These are phyloP conservation scores for Penicillium salamii DNA, from an alignment of 495 filamentous ascomycete species.

Conservation along the genomic window DNA sequence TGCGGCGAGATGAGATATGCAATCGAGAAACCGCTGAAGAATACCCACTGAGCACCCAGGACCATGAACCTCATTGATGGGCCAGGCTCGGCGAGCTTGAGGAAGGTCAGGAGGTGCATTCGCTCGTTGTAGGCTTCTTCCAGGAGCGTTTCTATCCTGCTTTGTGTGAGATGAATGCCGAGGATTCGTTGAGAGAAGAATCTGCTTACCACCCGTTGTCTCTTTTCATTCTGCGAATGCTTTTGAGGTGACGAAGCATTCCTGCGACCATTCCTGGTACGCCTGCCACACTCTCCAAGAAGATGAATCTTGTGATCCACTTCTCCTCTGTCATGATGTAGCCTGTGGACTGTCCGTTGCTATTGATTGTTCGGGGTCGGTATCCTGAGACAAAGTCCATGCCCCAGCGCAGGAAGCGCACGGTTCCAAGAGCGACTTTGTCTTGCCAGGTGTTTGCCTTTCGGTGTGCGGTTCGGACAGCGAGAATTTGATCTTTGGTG, in stretches of 20 bases:
- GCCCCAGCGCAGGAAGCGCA: conserved; percentile 54
- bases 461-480: conserved; percentile 58
- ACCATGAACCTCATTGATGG: conserved; percentile 81
- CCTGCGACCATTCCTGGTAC: conserved; percentile 91
- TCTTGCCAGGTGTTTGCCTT: conserved; percentile 58
- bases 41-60: conserved; percentile 76
- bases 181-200: too few relatives aligned
- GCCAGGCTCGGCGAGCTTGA: conserved; percentile 83
- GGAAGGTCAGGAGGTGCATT: conserved; percentile 90
- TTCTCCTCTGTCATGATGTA: conserved; percentile 62
- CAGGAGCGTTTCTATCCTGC: conserved; percentile 70
- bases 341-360: conserved; percentile 6
- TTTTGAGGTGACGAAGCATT: conserved; percentile 78
- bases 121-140: conserved; percentile 93
- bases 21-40: conserved; percentile 88
- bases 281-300: conserved; percentile 83
- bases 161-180: neutral
- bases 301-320: conserved; percentile 75
- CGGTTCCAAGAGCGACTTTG: conserved; percentile 49
- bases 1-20: conserved; percentile 83
- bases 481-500: conserved; percentile 45
- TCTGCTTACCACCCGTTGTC: conserved; percentile 77
- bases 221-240: conserved; percentile 67
- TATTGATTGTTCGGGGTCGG: conserved; percentile 45
- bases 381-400: conserved; percentile 64